Percentiles rank a stretch among this genome's conserved stretches.
These are phyloP conservation scores for Paramecium primaurelia DNA, from an alignment of 73 alveolate genomes.

Conservation along the genomic window DNA sequence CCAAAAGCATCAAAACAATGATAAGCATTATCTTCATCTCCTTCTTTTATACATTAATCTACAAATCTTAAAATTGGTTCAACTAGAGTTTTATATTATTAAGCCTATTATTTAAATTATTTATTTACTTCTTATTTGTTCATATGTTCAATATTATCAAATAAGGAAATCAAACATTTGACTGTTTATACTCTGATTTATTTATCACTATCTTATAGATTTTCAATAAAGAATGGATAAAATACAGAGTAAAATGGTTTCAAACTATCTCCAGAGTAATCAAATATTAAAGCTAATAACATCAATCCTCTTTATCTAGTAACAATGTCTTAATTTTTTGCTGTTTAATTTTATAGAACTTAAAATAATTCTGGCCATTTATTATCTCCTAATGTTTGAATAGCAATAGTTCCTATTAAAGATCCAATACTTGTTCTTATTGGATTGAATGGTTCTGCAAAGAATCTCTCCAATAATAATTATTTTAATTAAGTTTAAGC, in stretches of 20 bases:
- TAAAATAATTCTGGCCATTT: conserved; percentile 45
- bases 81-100: conserved; percentile 12
- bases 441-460: background rate
- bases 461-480: conserved; percentile 25
- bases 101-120: background rate
- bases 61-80: conserved; percentile 36
- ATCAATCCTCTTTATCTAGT: conserved; percentile 42
- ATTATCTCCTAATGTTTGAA: background rate
- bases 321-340: background rate
- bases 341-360: background rate
- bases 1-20: conserved; percentile 54
- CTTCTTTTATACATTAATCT: conserved; percentile 50
- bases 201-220: conserved; percentile 15
- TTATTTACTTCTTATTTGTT: background rate
- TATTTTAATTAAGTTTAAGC: conserved; percentile 6
- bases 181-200: conserved; percentile 24
- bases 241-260: conserved; percentile 27
- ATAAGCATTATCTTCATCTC: conserved; percentile 48
- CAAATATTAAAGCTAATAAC: conserved; percentile 16
- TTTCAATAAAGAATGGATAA: conserved; percentile 20
- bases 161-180: conserved; percentile 29
- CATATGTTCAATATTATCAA: conserved; percentile 37
- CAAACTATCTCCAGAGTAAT: conserved; percentile 46
- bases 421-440: conserved; percentile 39
- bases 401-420: conserved; percentile 21